Evolutionary conservation across 2,329 filamentous ascomycete genomes (phyloP), one percentile per base, ranked within the genome.

Genomic region (Cordyceps tenuipes): DNA sequence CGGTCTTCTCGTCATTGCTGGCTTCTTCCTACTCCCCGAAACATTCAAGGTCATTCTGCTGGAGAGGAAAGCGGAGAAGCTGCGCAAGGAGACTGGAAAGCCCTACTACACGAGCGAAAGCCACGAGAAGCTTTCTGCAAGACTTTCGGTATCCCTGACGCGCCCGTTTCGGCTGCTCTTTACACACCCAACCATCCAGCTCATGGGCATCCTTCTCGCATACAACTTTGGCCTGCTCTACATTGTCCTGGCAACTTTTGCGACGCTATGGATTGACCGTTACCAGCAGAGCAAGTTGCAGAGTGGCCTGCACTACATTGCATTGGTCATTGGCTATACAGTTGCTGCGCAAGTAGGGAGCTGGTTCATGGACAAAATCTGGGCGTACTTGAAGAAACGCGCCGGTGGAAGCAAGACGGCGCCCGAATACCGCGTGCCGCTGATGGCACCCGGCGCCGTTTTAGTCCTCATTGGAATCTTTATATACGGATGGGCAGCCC

Each of bases 31-130:
- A 66, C 79, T 67, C 7, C 61, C 53, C 2, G 81, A 83, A 67
- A 87, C 86, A 0, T 89, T 88, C 68, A 81, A 81, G 0, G 85
- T 86, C 0, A 80, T 80, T 19, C 76, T 90, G 5, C 76, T 90
- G 4, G 23, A 57, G 48, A 46, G 43, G 21, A 61, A 60, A 21
- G 57, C 53, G 29, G 47, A 47, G 29, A 48, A 54, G 49, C 49
- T 53, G 15, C 19, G 43, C 29, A 41, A 19, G 7, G 49, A 59
- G 10, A 59, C 48, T 12, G 48, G 56, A 2, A 10, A 51, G 23
- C 48, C 47, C 5, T 59, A 59, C 26, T 59, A 59, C 19, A 59
- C 56, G 1, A 23, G 15, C 5, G 34, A 39, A 4, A 59, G 56
- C 48, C 47, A 44, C 13, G 46, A 59, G 41, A 52, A 44, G n/a